Base-by-base conservation (phyloP, 768 basidiomycete genomes). In the Leccinum sublutescens region DNA sequence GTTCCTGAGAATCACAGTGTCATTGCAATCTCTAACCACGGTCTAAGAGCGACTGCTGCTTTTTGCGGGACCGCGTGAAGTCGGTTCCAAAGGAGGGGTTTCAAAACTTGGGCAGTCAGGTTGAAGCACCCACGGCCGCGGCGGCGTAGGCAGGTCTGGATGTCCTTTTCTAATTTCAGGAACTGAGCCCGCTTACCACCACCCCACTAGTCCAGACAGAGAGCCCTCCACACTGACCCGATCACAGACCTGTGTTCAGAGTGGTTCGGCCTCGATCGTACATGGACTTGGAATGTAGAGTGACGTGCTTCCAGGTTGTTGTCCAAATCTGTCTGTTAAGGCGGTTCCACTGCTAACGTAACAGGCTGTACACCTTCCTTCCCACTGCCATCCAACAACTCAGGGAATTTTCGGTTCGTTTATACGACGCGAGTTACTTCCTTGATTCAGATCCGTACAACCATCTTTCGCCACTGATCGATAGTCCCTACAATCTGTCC, bases 291-390 rank as follows among this genome's bases (percentile, higher is more conserved):
- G 27, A 56, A 51, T 53, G 15, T 17, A 38, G 19, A 47, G 19
- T 27, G 25, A 53, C 55, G 40, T 27, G 56, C 17, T n/a, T 50
- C 17, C 23, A 27, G 25, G 17, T 17, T 50, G 50, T 34, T 40
- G 19, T 34, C 62, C 66, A 59, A 64, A 57, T 62, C 33, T 47
- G 63, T 64, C 55, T 52, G 52, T 50, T 62, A 54, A 52, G 64
- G 67, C 60, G 60, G 62, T 71, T 59, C 71, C 64, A 63, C 56
- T 59, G 62, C 62, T 73, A 63, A 73, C 71, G 71, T 73, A 74
- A 73, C 65, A 49, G 58, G 60, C 58, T 64, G 61, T 60, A 56
- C 60, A 56, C 56, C 51, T 57, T 62, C 57, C 59, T 59, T 67
- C 58, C 56, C 62, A 63, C 65, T 48, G 61, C 61, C 61, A 53